phyloP scores from a whole-genome alignment of 352 stramenopile genomes.

The Elongisporangium undulatum region DNA sequence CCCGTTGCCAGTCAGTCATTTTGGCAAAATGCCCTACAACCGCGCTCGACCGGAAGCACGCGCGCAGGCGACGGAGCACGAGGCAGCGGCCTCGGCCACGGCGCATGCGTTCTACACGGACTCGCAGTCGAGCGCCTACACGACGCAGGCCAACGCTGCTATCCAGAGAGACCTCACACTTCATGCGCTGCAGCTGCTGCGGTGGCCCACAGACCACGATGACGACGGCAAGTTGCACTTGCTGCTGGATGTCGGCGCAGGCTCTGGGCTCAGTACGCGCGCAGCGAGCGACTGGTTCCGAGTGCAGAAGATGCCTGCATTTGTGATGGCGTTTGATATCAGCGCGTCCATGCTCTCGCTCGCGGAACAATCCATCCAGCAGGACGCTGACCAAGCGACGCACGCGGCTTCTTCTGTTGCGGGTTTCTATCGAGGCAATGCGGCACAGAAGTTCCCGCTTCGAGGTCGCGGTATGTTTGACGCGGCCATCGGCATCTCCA shows the following conservation, averaged over 20 bases:
- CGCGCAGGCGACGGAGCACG: conserved; percentile 21
- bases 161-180: conserved; percentile 70
- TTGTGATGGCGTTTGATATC: conserved; percentile 71
- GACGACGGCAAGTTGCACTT: conserved; percentile 16
- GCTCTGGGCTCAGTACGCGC: conserved; percentile 61
- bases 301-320: conserved; percentile 18
- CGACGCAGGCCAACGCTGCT: conserved; percentile 49
- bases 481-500: conserved; percentile 69
- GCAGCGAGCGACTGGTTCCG: conserved; percentile 50
- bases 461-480: conserved; percentile 27
- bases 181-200: conserved; percentile 57
- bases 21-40: conserved; percentile 47
- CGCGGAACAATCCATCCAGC: conserved; percentile 7
- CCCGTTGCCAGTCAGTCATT: not conserved
- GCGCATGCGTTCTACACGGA: conserved; percentile 59
- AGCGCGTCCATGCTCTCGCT: conserved; percentile 72
- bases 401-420: not conserved
- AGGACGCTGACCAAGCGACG: conserved; percentile 10
- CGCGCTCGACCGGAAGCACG: conserved; percentile 38
- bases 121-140: conserved; percentile 62
- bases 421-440: conserved; percentile 62
- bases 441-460: conserved; percentile 53
- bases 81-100: conserved; percentile 26
- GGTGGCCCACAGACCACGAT: not conserved
- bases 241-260: conserved; percentile 65